Evolutionary conservation across 1,284 basidiomycete species (phyloP).

Genomic region (Somion occarium): DNA sequence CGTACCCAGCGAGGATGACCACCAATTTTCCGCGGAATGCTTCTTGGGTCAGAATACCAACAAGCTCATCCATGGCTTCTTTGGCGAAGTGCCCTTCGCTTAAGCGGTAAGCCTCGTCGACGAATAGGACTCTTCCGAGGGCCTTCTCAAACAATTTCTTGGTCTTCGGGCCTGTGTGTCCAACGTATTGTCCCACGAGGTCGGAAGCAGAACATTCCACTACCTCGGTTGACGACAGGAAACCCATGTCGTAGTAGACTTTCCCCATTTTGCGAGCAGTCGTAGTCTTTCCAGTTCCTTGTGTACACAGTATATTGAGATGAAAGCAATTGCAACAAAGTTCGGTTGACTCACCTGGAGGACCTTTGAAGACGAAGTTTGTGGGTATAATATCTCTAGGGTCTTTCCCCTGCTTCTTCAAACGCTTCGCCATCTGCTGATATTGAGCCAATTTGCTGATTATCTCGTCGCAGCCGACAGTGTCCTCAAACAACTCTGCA

Average conservation of each 20-base stretch:
- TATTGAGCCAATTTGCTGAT: conserved; percentile 43
- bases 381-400: conserved; percentile 50
- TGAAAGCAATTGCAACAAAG: too few relatives aligned
- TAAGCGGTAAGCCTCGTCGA: conserved; percentile 63
- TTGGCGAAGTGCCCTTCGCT: conserved; percentile 55
- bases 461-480: conserved; percentile 55
- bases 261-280: conserved; percentile 40
- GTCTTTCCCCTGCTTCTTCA: conserved; percentile 38
- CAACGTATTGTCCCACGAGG: conserved; percentile 61
- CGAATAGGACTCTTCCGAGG: conserved; percentile 58
- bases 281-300: conserved; percentile 40
- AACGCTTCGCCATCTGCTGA: conserved; percentile 43
- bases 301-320: too few relatives aligned
- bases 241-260: conserved; percentile 65
- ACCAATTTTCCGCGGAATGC: conserved; percentile 52
- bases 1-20: conserved; percentile 65
- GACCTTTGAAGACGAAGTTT: conserved; percentile 68
- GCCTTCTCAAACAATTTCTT: conserved; percentile 52
- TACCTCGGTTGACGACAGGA: conserved; percentile 48
- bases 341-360: conserved; percentile 52
- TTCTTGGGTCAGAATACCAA: conserved; percentile 54
- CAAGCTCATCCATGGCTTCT: conserved; percentile 65
- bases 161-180: conserved; percentile 65
- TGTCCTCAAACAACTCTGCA: conserved; percentile 50
- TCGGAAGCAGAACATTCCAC: conserved; percentile 64